phyloP scores from a whole-genome alignment of 1,284 basidiomycete genomes.

The Cutaneotrichosporon arboriforme region DNA sequence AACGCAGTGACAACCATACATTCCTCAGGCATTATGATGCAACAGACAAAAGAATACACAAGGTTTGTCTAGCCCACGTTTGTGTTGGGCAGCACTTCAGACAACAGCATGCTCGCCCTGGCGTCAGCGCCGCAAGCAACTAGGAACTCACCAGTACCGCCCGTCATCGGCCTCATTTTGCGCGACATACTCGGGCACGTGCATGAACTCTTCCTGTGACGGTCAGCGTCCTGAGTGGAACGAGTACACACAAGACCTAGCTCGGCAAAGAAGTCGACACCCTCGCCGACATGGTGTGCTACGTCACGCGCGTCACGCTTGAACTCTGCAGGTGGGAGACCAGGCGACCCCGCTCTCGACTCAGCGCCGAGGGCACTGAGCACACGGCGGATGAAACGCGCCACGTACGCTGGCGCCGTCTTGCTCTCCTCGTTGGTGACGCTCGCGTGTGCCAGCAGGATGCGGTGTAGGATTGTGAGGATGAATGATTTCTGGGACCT shows the following conservation, averaged over 20 bases:
- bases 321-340: background rate
- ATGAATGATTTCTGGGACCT: constrained; percentile 15
- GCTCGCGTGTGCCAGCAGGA: constrained; percentile 16
- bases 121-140: background rate
- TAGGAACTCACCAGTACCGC: constrained; percentile 26
- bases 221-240: background rate
- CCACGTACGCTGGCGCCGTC: constrained; percentile 20
- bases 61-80: too few species aligned
- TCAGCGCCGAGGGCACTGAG: constrained; percentile 15
- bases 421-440: constrained; percentile 18
- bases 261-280: constrained; percentile 17
- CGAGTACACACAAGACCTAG: constrained; percentile 8
- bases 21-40: too few species aligned
- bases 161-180: constrained; percentile 24
- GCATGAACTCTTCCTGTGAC: constrained; percentile 26
- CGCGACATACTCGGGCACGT: constrained; percentile 24
- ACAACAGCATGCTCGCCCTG: constrained; percentile 13
- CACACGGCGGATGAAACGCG: constrained; percentile 17
- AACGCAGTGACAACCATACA: too few species aligned
- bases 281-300: background rate
- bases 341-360: constrained; percentile 2
- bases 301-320: background rate
- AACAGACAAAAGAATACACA: too few species aligned
- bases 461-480: constrained; percentile 17
- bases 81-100: constrained; percentile 2